phyloP scores from a whole-genome alignment of 1,139 yeast species.

The Zygoascus meyerae region DNA sequence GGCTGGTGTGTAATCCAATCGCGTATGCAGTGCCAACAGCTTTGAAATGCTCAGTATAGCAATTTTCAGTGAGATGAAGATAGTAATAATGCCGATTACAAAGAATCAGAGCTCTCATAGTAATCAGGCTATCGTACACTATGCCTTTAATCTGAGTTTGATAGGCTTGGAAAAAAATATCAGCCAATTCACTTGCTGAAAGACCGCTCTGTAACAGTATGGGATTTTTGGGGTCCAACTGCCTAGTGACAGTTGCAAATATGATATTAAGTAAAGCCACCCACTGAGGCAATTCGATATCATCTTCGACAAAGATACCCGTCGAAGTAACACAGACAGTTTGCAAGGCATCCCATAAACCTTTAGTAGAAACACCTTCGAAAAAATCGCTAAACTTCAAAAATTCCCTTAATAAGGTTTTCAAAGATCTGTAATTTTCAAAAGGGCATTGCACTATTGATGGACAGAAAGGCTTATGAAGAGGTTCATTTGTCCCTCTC shows the following conservation, averaged over 20 bases:
- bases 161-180: background rate
- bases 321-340: background rate
- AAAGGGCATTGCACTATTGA: background rate
- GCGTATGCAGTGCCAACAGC: slow-evolving; percentile 9
- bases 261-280: slow-evolving; percentile 4
- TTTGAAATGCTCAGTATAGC: slow-evolving; percentile 4
- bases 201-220: background rate
- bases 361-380: background rate
- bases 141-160: background rate
- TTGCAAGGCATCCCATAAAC: slow-evolving; percentile 2
- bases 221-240: background rate
- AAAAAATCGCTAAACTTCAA: background rate
- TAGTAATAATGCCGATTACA: background rate
- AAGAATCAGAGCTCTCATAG: slow-evolving; percentile 3
- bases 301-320: background rate
- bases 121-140: background rate
- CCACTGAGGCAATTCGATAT: background rate
- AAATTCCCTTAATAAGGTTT: background rate
- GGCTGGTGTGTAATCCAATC: slow-evolving; percentile 1
- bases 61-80: background rate
- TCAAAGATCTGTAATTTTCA: background rate
- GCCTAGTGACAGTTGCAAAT: slow-evolving; percentile 6
- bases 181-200: slow-evolving; percentile 1
- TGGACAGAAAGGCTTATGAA: background rate
- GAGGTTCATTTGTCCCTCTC: background rate